Conservation (phyloP, 1,284 basidiomycete genomes). For the Mycena sp. region DNA sequence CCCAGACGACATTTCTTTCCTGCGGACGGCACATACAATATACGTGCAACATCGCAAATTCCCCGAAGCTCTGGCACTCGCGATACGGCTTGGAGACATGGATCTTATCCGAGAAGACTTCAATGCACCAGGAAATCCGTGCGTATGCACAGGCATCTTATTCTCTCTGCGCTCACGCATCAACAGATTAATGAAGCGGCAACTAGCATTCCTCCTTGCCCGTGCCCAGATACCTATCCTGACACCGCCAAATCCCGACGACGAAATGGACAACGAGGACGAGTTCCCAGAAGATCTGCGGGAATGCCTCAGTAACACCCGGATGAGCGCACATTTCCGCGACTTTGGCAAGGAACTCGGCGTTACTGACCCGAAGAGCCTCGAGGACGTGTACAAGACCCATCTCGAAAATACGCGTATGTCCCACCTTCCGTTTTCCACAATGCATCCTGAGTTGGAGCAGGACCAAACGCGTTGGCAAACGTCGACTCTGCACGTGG, state of each 20-base stretch:
- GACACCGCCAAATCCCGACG: slow-evolving; percentile 56
- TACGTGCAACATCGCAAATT: slow-evolving; percentile 91
- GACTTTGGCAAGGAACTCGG: slow-evolving; percentile 96
- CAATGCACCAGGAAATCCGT: slow-evolving; percentile 87
- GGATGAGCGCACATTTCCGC: slow-evolving; percentile 87
- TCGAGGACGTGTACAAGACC: slow-evolving; percentile 98
- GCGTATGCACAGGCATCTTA: slow-evolving; percentile 41
- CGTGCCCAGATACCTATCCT: slow-evolving; percentile 91
- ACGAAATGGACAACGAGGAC: slow-evolving; percentile 59
- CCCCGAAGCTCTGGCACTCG: slow-evolving; percentile 91
- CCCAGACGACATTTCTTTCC: slow-evolving; percentile 93
- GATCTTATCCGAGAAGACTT: slow-evolving; percentile 89
- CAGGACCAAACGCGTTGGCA: slow-evolving; percentile 69
- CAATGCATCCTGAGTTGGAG: background rate
- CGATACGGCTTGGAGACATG: slow-evolving; percentile 88
- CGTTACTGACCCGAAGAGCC: slow-evolving; percentile 88
- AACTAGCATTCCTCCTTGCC: slow-evolving; percentile 94
- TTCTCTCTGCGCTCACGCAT: slow-evolving; percentile 14
- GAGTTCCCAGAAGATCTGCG: slow-evolving; percentile 87
- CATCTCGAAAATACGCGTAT: slow-evolving; percentile 91
- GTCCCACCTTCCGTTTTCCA: slow-evolving; percentile 34
- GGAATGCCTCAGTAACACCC: slow-evolving; percentile 87
- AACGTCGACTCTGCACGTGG: slow-evolving; percentile 94
- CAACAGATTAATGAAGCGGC: slow-evolving; percentile 88
- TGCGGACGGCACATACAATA: slow-evolving; percentile 90